phyloP scores from a whole-genome alignment of 108 stramenopile species.

The Cylindrotheca closterium region DNA sequence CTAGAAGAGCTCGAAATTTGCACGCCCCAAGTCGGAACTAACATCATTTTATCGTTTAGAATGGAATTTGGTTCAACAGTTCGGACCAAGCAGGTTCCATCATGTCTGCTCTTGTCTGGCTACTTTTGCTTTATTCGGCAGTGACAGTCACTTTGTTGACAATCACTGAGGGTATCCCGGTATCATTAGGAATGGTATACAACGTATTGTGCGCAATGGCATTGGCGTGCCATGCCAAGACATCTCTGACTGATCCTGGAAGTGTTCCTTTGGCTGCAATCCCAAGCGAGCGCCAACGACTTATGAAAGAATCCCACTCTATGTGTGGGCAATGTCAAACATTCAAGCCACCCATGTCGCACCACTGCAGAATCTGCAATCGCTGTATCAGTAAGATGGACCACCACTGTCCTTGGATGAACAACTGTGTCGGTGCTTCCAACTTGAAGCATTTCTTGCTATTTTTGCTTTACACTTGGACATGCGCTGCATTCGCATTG shows the following conservation, averaged over 20 bases:
- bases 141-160: conserved; percentile 66
- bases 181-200: conserved; percentile 53
- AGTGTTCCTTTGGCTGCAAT: conserved; percentile 80
- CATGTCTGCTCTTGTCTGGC: conserved; percentile 66
- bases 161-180: conserved; percentile 53
- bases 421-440: conserved; percentile 21
- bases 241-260: conserved; percentile 88
- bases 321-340: conserved; percentile 87
- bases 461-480: conserved; percentile 90
- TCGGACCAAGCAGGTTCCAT: conserved; percentile 71
- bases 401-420: conserved; percentile 97
- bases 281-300: conserved; percentile 59
- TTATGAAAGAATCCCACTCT: conserved; percentile 49
- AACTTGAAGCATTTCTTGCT: conserved; percentile 81
- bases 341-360: conserved; percentile 90
- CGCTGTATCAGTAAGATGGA: conserved; percentile 93
- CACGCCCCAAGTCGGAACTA: background rate
- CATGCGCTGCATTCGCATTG: conserved; percentile 74
- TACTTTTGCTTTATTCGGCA: conserved; percentile 59
- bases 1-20: background rate
- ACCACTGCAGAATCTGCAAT: conserved; percentile 96
- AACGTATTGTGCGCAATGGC: conserved; percentile 53
- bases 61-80: conserved; percentile 77
- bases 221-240: conserved; percentile 75
- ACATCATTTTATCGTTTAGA: conserved; percentile 20